phyloP scores from a whole-genome alignment of 441 rosid genomes.

The Corymbia citriodora region DNA sequence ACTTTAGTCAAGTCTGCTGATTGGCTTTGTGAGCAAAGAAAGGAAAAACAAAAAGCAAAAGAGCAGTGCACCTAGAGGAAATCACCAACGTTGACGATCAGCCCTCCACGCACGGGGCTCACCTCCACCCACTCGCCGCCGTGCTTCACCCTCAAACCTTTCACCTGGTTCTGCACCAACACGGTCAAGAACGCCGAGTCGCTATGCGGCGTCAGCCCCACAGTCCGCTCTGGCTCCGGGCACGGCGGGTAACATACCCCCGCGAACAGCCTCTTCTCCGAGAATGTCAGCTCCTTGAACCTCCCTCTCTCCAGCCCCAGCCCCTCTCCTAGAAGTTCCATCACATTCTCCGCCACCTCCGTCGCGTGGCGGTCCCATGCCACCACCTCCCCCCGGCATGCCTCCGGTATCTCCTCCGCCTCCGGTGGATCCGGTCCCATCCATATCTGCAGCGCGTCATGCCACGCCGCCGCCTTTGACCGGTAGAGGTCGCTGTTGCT shows the following conservation, averaged over 20 bases:
- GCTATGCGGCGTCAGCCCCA: constrained; percentile 20
- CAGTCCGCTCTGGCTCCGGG: constrained; percentile 28
- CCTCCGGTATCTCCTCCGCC: constrained; percentile 12
- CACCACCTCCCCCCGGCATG: constrained; percentile 6
- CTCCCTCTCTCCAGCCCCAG: constrained; percentile 6
- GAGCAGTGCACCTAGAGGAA: constrained; percentile 18
- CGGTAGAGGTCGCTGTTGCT: constrained; percentile 17
- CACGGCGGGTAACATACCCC: constrained; percentile 24
- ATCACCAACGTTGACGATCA: constrained; percentile 25
- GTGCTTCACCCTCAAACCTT: constrained; percentile 23
- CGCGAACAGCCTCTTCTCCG: neutral
- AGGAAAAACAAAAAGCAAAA: neutral
- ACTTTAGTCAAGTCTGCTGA: neutral
- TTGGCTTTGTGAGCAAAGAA: too few species aligned
- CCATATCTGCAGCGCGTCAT: constrained; percentile 15
- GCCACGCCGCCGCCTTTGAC: constrained; percentile 9
- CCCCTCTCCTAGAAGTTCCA: constrained; percentile 22
- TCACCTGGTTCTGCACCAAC: constrained; percentile 15
- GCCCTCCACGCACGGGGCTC: constrained; percentile 15
- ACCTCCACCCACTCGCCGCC: constrained; percentile 21
- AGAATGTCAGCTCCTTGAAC: constrained; percentile 15
- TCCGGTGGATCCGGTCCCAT: neutral
- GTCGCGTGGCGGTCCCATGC: constrained; percentile 11
- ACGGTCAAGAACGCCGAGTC: constrained; percentile 21
- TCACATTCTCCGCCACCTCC: constrained; percentile 10